Conservation (phyloP, 345 rosid species). For the Toxicodendron radicans region DNA sequence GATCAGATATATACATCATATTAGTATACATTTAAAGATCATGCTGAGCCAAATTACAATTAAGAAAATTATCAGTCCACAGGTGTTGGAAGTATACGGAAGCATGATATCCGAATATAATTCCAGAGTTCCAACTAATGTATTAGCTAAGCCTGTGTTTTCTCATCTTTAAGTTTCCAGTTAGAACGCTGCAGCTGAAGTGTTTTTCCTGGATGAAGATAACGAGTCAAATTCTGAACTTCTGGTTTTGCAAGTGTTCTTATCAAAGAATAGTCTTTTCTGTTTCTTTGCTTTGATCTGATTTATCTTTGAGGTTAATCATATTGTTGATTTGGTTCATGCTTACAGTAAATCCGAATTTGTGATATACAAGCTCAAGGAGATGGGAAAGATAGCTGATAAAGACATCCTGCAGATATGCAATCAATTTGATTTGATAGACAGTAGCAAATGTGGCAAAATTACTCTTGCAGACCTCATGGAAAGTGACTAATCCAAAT, state of each 20-base stretch:
- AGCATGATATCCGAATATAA: no score
- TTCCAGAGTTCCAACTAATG: no score
- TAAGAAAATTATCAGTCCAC: no score
- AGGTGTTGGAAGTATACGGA: no score
- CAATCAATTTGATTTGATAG: conserved; percentile 52
- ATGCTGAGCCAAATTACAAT: no score
- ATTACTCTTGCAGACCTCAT: conserved; percentile 57
- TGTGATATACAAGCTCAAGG: conserved; percentile 69
- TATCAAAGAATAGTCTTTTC: not conserved
- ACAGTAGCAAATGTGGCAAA: conserved; percentile 45
- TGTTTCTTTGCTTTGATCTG: not conserved
- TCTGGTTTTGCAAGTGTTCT: not conserved
- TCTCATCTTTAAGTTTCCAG: not conserved
- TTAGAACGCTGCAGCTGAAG: not conserved
- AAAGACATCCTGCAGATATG: conserved; percentile 58
- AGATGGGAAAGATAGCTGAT: conserved; percentile 68
- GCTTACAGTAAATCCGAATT: conserved; percentile 68
- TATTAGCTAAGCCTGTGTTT: no score
- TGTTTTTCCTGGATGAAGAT: not conserved
- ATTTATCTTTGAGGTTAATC: not conserved
- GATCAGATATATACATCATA: no score
- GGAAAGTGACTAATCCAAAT: conserved; percentile 32
- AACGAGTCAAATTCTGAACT: not conserved
- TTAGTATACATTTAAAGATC: no score
- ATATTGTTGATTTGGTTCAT: conserved; percentile 18